Evolutionary conservation across 2,329 filamentous ascomycete species (phyloP), one percentile per base, ranked within the genome.

Genomic region (Fusarium pseudograminearum): DNA sequence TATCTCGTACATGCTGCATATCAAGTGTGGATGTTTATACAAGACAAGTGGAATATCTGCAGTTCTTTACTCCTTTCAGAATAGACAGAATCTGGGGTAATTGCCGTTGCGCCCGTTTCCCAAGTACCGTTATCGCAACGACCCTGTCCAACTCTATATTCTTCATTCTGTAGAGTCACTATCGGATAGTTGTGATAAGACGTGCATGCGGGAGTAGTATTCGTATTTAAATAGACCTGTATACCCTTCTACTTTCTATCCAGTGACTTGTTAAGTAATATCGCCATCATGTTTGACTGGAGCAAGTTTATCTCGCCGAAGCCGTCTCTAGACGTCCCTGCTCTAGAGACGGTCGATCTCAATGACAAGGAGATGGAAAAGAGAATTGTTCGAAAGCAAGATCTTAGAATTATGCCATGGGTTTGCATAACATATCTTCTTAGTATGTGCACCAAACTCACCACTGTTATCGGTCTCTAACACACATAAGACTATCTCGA

Each of bases 291-390:
- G 68, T 61, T 70, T 47, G 61, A 44, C 58, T 76, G 74, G 74
- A 57, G 63, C 11, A 66, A 50, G 3, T 58, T 72, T 4, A 20
- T 73, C 38, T 72, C 69, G 4, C 34, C 69, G 9, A 73, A 73
- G 64, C 76, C 76, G 72, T 77, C 76, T 33, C 65, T 78, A 22
- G 76, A 78, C 69, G 74, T 78, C 42, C 76, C 76, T n/a, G 71
- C 71, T 51, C 71, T 78, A 47, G 75, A 78, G 74, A 77, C 75
- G 60, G 76, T 78, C 34, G 76, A 78, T 54, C 74, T 78, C 45
- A 72, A 74, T 26, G 77, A 78, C 58, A 77, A 76, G 56, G 76
- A 73, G 30, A 78, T 78, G 76, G 77, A 78, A 65, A 74, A 63
- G 60, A 71, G 77, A 9, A 77, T 78, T 40, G 76, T 78, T 14